Conservation (phyloP, 257 asterid species). For the Euphrasia confusa region DNA sequence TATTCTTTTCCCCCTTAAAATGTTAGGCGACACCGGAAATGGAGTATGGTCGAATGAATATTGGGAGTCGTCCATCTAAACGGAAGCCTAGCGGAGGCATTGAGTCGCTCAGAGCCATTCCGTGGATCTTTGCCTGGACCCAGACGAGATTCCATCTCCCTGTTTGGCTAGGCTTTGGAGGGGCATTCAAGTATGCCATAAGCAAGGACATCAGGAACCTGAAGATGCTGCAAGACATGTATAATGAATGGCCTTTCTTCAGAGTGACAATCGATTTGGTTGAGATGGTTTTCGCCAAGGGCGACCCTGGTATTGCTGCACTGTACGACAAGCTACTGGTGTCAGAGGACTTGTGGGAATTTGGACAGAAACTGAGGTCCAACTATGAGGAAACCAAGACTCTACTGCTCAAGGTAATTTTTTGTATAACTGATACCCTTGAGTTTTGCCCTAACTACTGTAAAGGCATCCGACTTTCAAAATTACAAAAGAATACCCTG, state of each 20-base stretch:
- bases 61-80: constrained; percentile 50
- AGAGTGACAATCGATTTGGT: constrained; percentile 47
- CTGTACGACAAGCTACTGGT: constrained; percentile 44
- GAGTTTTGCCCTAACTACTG: too few species aligned
- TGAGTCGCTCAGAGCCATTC: constrained; percentile 48
- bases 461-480: too few species aligned
- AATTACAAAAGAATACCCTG: too few species aligned
- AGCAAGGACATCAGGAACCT: constrained; percentile 33
- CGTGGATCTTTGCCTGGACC: constrained; percentile 55
- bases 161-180: constrained; percentile 53
- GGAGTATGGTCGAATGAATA: constrained; percentile 52
- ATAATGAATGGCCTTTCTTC: constrained; percentile 49
- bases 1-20: not conserved
- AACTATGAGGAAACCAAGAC: constrained; percentile 43
- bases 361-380: constrained; percentile 39
- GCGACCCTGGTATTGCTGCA: constrained; percentile 47
- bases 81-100: constrained; percentile 52
- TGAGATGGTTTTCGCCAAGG: constrained; percentile 54
- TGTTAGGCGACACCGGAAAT: constrained; percentile 43
- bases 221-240: constrained; percentile 42
- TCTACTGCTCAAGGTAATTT: constrained; percentile 42
- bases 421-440: not conserved
- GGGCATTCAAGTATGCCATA: constrained; percentile 38
- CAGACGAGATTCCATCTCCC: constrained; percentile 53
- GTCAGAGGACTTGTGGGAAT: constrained; percentile 39